Percentiles rank a stretch among this genome's conserved stretches.
Evolutionary conservation across 2,329 filamentous ascomycete species (phyloP).

Genomic region (Metarhizium rileyi): DNA sequence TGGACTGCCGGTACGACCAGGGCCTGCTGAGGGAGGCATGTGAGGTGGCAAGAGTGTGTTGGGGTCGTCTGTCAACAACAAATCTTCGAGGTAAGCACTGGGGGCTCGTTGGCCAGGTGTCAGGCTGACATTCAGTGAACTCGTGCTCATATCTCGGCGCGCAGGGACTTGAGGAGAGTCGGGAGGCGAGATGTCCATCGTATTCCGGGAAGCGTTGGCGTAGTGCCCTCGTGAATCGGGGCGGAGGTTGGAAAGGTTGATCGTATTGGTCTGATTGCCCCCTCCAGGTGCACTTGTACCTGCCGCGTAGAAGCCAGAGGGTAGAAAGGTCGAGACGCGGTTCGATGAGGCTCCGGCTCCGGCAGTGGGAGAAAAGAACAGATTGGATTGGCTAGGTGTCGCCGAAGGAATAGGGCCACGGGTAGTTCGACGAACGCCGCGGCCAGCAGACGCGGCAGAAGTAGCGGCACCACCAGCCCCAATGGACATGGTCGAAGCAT

Average conservation of each 20-base stretch:
- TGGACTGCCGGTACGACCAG: slow-evolving; percentile 11
- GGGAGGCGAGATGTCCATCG: slow-evolving; percentile 46
- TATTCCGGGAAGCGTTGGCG: slow-evolving; percentile 28
- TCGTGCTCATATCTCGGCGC: slow-evolving; percentile 47
- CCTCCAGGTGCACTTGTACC: slow-evolving; percentile 42
- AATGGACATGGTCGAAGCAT: slow-evolving; percentile 43
- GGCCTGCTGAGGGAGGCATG: slow-evolving; percentile 20
- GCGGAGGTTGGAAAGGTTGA: slow-evolving; percentile 51
- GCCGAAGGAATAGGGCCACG: slow-evolving; percentile 43
- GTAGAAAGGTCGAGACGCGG: slow-evolving; percentile 72
- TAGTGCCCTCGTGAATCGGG: slow-evolving; percentile 46
- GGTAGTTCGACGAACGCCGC: slow-evolving; percentile 40
- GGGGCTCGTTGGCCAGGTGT: slow-evolving; percentile 61
- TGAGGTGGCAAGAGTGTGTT: slow-evolving; percentile 36
- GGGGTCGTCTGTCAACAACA: slow-evolving; percentile 73
- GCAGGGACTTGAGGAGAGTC: slow-evolving; percentile 50
- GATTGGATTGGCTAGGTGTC: slow-evolving; percentile 54
- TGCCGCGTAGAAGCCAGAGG: slow-evolving; percentile 83
- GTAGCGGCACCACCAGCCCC: slow-evolving; percentile 20
- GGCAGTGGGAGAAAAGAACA: slow-evolving; percentile 92
- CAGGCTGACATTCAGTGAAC: slow-evolving; percentile 52
- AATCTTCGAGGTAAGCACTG: slow-evolving; percentile 81
- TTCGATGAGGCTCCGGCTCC: slow-evolving; percentile 49
- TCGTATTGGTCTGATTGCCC: slow-evolving; percentile 40
- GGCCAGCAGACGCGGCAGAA: slow-evolving; percentile 30